A percentile compares a stretch with the other conserved stretches of the same genome.
Conservation (phyloP, 805 yeast genomes). For the Ogataea salicorniae region DNA sequence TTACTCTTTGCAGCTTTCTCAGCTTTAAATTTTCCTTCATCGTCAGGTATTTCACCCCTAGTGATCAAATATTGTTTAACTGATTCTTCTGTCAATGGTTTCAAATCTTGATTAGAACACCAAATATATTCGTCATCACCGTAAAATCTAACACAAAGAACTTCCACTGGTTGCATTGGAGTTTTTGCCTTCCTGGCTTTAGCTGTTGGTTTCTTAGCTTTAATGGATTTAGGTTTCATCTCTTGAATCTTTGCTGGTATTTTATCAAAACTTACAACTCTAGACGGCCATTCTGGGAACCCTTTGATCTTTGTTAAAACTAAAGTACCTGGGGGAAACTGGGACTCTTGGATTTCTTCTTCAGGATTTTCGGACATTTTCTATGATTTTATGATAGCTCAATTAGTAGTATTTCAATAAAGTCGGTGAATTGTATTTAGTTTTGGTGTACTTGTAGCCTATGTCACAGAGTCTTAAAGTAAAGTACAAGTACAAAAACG, state of each 20-base stretch:
- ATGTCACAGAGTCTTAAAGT: no score
- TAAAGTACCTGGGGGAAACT: constrained; percentile 40
- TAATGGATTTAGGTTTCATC: constrained; percentile 44
- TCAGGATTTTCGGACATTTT: no score
- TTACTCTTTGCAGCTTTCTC: constrained; percentile 38
- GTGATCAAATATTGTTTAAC: constrained; percentile 32
- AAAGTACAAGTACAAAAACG: no score
- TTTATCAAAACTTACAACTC: constrained; percentile 57
- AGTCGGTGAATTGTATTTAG: no score
- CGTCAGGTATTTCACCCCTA: constrained; percentile 30
- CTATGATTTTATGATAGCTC: no score
- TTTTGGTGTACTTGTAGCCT: no score
- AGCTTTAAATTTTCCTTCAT: constrained; percentile 41
- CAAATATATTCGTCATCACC: constrained; percentile 70
- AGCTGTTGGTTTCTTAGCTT: constrained; percentile 11
- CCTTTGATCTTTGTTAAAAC: constrained; percentile 83
- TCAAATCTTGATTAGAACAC: constrained; percentile 51
- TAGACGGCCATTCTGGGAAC: constrained; percentile 88
- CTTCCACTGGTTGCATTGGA: constrained; percentile 25
- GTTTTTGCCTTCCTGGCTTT: constrained; percentile 11
- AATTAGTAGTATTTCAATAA: no score
- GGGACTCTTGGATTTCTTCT: no score
- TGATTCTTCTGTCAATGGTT: constrained; percentile 36
- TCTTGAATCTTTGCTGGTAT: constrained; percentile 53
- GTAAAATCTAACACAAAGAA: constrained; percentile 56